Percentiles rank a stretch among this genome's conserved stretches.
These are phyloP conservation scores for Rhododendron molle DNA, from an alignment of 148 eudicot genomes.

Conservation along the genomic window DNA sequence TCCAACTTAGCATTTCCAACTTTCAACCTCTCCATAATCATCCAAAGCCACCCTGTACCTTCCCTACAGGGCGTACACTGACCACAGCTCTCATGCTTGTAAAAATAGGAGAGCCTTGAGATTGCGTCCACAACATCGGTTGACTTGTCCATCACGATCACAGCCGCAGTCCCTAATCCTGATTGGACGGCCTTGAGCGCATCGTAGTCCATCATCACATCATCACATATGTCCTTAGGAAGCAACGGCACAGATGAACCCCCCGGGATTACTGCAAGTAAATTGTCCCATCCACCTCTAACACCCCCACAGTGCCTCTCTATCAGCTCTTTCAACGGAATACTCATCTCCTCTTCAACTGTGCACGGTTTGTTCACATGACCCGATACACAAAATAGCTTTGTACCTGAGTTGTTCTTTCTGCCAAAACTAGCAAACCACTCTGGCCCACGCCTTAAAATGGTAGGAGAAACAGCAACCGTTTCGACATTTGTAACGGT, in stretches of 20 bases:
- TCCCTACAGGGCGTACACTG: conserved; percentile 93
- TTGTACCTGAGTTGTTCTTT: conserved; percentile 88
- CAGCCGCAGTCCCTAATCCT: conserved; percentile 91
- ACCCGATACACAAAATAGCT: conserved; percentile 79
- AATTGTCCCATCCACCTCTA: conserved; percentile 94
- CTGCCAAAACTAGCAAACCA: conserved; percentile 93
- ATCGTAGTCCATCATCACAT: conserved; percentile 92
- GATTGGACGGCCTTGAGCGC: conserved; percentile 92
- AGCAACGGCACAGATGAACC: conserved; percentile 92
- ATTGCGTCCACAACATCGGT: conserved; percentile 91
- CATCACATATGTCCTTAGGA: conserved; percentile 77
- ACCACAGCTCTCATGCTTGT: conserved; percentile 94
- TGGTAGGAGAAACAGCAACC: conserved; percentile 91
- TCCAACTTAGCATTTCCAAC: conserved; percentile 89
- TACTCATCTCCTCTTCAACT: conserved; percentile 97
- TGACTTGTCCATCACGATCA: conserved; percentile 95
- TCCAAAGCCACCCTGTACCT: conserved; percentile 92
- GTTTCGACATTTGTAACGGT: conserved; percentile 96
- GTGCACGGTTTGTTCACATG: conserved; percentile 98
- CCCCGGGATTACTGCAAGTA: conserved; percentile 92
- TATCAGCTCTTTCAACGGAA: conserved; percentile 76
- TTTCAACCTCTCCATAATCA: conserved; percentile 84
- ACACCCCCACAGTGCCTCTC: conserved; percentile 98
- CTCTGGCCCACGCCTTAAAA: conserved; percentile 85
- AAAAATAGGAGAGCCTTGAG: conserved; percentile 87